Conservation (phyloP, 306 rosid species). For the Quercus engelmannii region DNA sequence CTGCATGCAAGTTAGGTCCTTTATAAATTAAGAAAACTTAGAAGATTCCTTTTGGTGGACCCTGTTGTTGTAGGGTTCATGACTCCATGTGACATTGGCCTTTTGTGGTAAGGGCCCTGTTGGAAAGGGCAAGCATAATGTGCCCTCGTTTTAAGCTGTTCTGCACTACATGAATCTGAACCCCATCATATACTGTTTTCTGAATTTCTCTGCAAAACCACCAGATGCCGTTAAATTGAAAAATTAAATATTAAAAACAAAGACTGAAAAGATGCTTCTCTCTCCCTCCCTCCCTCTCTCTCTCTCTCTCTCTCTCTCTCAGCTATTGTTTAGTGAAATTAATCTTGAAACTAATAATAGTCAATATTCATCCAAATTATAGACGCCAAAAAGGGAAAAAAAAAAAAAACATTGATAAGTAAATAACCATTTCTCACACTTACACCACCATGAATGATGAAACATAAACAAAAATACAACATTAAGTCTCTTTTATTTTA, state of each 20-base stretch:
- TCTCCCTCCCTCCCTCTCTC: background rate
- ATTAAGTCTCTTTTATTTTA: conserved; percentile 21
- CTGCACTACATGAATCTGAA: conserved; percentile 9
- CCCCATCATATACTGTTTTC: background rate
- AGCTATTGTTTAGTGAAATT: background rate
- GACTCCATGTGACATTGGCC: conserved; percentile 69
- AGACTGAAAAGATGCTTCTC: no score
- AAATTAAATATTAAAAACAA: background rate
- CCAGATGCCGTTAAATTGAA: background rate
- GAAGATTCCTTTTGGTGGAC: conserved; percentile 68
- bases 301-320: background rate
- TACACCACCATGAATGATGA: conserved; percentile 36
- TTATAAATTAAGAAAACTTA: conserved; percentile 16
- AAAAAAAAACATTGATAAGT: conserved; percentile 9
- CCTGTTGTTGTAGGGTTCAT: conserved; percentile 38
- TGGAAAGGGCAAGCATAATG: conserved; percentile 30
- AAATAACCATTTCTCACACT: conserved; percentile 35
- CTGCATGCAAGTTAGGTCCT: conserved; percentile 28
- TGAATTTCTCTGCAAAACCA: background rate
- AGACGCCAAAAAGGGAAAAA: background rate
- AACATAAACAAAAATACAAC: conserved; percentile 23
- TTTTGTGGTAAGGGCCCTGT: conserved; percentile 35
- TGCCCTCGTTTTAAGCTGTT: conserved; percentile 47
- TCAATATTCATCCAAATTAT: background rate
- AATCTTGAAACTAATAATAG: background rate